phyloP scores from a whole-genome alignment of 2,329 filamentous ascomycete species.

The Knufia petricola region DNA sequence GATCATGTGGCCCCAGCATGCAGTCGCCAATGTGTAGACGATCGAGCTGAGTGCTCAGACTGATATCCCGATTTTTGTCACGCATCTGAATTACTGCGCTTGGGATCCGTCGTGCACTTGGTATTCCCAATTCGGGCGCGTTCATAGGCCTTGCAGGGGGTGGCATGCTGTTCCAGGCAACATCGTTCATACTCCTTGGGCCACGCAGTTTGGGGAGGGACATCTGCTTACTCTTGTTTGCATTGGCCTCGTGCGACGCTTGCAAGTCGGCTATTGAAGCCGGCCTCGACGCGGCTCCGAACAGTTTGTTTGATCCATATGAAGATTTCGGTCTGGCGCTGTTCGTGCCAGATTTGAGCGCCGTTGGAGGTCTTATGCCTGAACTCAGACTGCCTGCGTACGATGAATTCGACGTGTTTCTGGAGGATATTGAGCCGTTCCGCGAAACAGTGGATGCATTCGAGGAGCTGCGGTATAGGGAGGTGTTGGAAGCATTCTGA shows the following conservation, averaged over 20 bases:
- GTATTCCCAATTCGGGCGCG: neutral
- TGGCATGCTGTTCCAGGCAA: neutral
- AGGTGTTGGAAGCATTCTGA: conserved; percentile 30
- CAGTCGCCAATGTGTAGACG: neutral
- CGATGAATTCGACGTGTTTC: conserved; percentile 37
- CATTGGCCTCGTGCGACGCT: conserved; percentile 8
- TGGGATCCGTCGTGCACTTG: neutral
- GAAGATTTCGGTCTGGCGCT: conserved; percentile 42
- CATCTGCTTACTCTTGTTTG: conserved; percentile 7
- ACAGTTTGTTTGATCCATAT: conserved; percentile 42
- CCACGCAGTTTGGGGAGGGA: conserved; percentile 13
- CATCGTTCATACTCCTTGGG: conserved; percentile 8
- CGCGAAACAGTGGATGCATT: conserved; percentile 36
- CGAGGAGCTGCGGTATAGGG: conserved; percentile 35
- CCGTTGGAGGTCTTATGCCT: conserved; percentile 37
- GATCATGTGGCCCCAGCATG: neutral
- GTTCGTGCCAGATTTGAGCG: conserved; percentile 29
- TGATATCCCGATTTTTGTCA: conserved; percentile 3
- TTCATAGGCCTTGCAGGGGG: neutral
- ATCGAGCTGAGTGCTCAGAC: conserved; percentile 8
- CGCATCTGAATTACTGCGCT: neutral
- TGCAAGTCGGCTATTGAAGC: conserved; percentile 28
- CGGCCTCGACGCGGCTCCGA: conserved; percentile 33
- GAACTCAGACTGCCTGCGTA: conserved; percentile 52
- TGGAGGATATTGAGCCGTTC: conserved; percentile 33